Percentiles rank a stretch among this genome's conserved stretches.
Conservation (phyloP, 208 protist genomes). For the Porcisia hertigi region DNA sequence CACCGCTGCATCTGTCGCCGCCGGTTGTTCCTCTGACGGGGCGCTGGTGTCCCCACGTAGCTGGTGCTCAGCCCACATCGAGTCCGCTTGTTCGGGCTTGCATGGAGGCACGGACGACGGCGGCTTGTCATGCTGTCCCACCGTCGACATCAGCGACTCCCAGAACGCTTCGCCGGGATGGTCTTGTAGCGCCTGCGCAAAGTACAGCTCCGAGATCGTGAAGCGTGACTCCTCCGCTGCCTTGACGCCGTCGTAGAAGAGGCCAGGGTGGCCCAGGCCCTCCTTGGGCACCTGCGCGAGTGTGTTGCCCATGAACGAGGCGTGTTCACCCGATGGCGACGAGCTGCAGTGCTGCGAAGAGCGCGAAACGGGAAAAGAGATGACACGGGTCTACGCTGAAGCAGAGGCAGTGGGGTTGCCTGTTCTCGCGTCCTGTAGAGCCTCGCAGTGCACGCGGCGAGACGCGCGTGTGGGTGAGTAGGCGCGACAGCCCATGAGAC, state of each 20-base stretch:
- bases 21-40: neutral
- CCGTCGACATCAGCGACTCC: too few species aligned
- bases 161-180: conserved; percentile 3
- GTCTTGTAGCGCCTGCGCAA: conserved; percentile 1
- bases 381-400: neutral
- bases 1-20: neutral
- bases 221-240: neutral
- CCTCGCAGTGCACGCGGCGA: too few species aligned
- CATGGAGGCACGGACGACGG: neutral
- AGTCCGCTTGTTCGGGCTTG: neutral
- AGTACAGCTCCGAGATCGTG: conserved; percentile 10
- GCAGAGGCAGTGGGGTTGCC: too few species aligned
- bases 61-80: neutral
- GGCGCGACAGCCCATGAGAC: too few species aligned
- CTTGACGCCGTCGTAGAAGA: neutral
- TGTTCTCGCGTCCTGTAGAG: too few species aligned
- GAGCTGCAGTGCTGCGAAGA: neutral
- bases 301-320: neutral
- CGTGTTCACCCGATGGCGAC: neutral
- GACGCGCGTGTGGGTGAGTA: too few species aligned
- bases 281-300: neutral
- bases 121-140: neutral
- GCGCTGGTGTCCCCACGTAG: neutral
- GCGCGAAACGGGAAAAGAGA: neutral
- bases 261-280: neutral